Conservation (phyloP, 768 basidiomycete species). For the Suillus paluster region DNA sequence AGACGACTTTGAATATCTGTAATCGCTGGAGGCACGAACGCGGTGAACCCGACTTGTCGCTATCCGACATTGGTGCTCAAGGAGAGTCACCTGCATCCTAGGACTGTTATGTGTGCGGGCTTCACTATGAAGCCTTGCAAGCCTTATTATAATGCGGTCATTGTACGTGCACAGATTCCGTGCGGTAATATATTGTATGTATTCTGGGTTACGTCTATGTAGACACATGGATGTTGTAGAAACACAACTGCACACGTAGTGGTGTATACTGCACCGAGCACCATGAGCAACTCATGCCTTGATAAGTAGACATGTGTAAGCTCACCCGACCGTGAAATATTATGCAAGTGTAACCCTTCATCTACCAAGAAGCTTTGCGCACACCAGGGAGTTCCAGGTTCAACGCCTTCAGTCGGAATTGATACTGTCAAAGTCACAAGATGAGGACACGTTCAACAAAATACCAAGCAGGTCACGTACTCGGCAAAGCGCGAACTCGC, state of each 20-base stretch:
- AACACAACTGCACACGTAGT: too few species aligned
- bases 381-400: slow-evolving; percentile 86
- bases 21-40: slow-evolving; percentile 91
- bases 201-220: not conserved
- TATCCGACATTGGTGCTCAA: slow-evolving; percentile 53
- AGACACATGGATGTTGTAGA: not conserved
- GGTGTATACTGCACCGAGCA: not conserved
- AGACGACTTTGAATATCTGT: slow-evolving; percentile 64
- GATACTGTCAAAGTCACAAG: slow-evolving; percentile 60
- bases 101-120: not conserved
- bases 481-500: slow-evolving; percentile 85
- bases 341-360: not conserved
- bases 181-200: slow-evolving; percentile 2
- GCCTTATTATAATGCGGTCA: not conserved
- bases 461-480: slow-evolving; percentile 43
- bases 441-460: not conserved
- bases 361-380: slow-evolving; percentile 89
- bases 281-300: not conserved
- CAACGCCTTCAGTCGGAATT: slow-evolving; percentile 87
- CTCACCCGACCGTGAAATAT: not conserved
- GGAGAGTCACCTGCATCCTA: slow-evolving; percentile 34
- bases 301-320: not conserved
- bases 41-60: slow-evolving; percentile 72
- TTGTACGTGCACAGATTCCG: not conserved
- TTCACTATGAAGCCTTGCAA: not conserved